Conservation (phyloP, 208 protist genomes). For the Spironucleus salmonicida region DNA sequence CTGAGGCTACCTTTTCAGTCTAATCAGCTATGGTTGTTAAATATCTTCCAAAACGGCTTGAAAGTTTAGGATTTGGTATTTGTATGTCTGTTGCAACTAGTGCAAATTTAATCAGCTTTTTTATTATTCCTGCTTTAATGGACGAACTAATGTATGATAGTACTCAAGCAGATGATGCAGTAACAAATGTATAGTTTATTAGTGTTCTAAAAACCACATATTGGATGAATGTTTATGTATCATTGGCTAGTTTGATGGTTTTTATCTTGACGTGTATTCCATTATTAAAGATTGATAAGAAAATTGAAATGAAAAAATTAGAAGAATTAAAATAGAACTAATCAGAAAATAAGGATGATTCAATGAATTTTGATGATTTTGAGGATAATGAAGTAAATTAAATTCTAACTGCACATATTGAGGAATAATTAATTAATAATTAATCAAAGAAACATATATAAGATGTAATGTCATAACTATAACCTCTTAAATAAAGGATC, state of each 20-base stretch:
- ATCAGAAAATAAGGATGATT: too few relatives aligned
- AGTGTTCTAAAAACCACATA: neutral
- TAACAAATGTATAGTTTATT: neutral
- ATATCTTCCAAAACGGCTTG: neutral
- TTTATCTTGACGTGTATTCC: neutral
- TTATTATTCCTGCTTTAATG: neutral
- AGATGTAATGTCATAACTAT: too few relatives aligned
- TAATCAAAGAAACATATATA: too few relatives aligned
- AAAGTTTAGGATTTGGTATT: conserved; percentile 4
- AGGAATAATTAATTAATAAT: too few relatives aligned
- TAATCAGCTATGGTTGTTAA: neutral
- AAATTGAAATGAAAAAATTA: neutral
- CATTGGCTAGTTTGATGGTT: neutral
- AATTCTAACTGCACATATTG: too few relatives aligned
- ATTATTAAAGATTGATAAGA: neutral
- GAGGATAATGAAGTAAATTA: too few relatives aligned
- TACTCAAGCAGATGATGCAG: neutral
- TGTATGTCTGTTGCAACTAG: conserved; percentile 11
- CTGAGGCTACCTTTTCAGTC: neutral
- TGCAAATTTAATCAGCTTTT: conserved; percentile 1
- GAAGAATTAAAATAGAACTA: too few relatives aligned
- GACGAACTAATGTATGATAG: neutral
- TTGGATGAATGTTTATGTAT: conserved; percentile 7
- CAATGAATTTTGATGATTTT: too few relatives aligned
- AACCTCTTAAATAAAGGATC: too few relatives aligned